Percentiles rank a stretch among this genome's conserved stretches.
Evolutionary conservation across 2,329 filamentous ascomycete genomes (phyloP).

Genomic region (Calonectria pseudoturangicola): DNA sequence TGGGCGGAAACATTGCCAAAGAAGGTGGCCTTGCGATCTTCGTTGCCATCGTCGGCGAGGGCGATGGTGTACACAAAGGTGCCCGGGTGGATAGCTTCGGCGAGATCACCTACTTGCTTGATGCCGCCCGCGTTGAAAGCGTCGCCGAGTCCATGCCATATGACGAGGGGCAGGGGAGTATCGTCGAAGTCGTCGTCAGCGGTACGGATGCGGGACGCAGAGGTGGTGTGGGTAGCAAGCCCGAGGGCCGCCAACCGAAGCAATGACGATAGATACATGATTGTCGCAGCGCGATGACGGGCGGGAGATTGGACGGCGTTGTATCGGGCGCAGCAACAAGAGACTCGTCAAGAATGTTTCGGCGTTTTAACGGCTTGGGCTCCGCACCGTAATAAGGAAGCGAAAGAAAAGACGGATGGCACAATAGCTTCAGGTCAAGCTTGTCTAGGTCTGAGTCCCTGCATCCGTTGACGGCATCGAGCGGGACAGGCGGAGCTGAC

Average conservation of each 20-base stretch:
- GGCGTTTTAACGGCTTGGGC: background rate
- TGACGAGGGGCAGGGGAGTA: constrained; percentile 89
- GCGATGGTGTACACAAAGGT: constrained; percentile 89
- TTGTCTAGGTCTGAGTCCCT: constrained; percentile 14
- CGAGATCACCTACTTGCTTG: constrained; percentile 81
- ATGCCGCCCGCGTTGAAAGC: constrained; percentile 86
- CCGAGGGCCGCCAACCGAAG: constrained; percentile 58
- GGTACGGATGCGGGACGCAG: constrained; percentile 44
- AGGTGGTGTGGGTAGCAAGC: constrained; percentile 49
- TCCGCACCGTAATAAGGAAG: background rate
- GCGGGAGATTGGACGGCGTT: constrained; percentile 1
- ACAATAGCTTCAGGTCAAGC: constrained; percentile 11
- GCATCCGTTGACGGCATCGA: constrained; percentile 3
- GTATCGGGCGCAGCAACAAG: background rate
- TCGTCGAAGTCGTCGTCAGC: constrained; percentile 67
- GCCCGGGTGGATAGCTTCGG: constrained; percentile 83
- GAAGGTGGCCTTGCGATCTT: constrained; percentile 90
- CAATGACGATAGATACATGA: constrained; percentile 47
- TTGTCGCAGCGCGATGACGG: constrained; percentile 9
- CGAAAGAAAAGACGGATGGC: background rate
- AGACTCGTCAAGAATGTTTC: background rate
- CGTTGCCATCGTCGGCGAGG: constrained; percentile 77
- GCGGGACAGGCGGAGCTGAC: constrained; percentile 26
- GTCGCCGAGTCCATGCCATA: constrained; percentile 93
- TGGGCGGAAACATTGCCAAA: constrained; percentile 92